phyloP scores from a whole-genome alignment of 305 asterid genomes.

The Caryopteris hybrid region DNA sequence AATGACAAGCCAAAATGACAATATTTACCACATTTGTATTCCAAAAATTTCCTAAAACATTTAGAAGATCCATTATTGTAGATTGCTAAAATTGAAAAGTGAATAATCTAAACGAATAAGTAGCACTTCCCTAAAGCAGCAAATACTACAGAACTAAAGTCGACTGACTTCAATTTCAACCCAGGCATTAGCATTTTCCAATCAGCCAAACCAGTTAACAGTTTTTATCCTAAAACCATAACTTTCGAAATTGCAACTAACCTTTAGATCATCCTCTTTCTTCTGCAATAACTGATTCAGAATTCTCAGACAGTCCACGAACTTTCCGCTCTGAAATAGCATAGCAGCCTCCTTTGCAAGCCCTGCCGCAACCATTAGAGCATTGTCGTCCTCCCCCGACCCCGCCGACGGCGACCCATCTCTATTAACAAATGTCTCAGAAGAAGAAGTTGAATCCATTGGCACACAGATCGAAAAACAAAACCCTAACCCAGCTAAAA shows the following conservation, averaged over 20 bases:
- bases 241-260: constrained; percentile 3
- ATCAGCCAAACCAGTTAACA: background rate
- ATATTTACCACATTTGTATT: background rate
- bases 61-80: background rate
- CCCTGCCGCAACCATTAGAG: constrained; percentile 45
- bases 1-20: background rate
- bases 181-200: background rate
- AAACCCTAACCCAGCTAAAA: constrained; percentile 17
- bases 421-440: constrained; percentile 23
- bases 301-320: constrained; percentile 48
- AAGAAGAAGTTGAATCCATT: constrained; percentile 37
- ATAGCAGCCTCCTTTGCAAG: constrained; percentile 77
- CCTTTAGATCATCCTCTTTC: constrained; percentile 73
- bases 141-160: background rate
- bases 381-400: constrained; percentile 47
- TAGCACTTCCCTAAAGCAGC: background rate
- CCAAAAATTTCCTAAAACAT: background rate
- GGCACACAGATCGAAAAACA: constrained; percentile 25
- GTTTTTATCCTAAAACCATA: background rate
- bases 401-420: constrained; percentile 27
- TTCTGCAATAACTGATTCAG: constrained; percentile 56
- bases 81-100: background rate
- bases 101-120: background rate
- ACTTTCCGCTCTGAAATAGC: constrained; percentile 66
- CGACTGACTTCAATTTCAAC: background rate